Base-by-base conservation (phyloP, 1,284 basidiomycete genomes). In the Porodaedalea pini region DNA sequence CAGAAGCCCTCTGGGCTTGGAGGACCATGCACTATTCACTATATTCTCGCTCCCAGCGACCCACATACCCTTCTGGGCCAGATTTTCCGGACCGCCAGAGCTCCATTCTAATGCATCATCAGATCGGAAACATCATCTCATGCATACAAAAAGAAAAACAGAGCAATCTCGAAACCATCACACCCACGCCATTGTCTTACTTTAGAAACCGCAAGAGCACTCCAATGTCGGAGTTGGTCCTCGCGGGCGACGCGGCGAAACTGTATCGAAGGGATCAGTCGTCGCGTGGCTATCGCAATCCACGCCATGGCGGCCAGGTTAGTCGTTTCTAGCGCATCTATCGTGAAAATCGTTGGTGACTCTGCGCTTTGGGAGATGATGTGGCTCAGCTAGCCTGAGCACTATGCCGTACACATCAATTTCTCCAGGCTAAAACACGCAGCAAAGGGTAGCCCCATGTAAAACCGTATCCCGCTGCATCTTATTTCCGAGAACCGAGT, bases 231-330 rank as follows among this genome's bases (percentile, higher is more conserved):
- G 10, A 29, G 45, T 29, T 8, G 10, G 29, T 17, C n/a, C 13
- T 25, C 52, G 21, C 36, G 34, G 32, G 47, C 31, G 31, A 48
- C 55, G 11, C 56, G 56, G 56, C 29, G 56, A 57, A 57, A 57
- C 56, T 51, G 54, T 57, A 57, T 57, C 56, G 55, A 50, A 49
- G 36, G 47, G 40, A 32, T 11, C 21, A 11, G 45, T 47, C 50
- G 37, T 57, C 56, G 56, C 56, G 56, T 57, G 56, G 56, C 56
- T 40, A 29, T 48, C 45, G 45, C 49, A 23, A 25, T 15, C 34
- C 21, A n/a, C 29, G n/a, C 27, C 13, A 31, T 3, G 17, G 25
- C 29, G 17, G 10, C 31, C 11, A 13, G 47, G 27, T 40, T 39
- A 39, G 19, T 39, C 36, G 40, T 13, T 21, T 51, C 17, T 51